phyloP scores from a whole-genome alignment of 257 asterid species.

The Capsicum baccatum region DNA sequence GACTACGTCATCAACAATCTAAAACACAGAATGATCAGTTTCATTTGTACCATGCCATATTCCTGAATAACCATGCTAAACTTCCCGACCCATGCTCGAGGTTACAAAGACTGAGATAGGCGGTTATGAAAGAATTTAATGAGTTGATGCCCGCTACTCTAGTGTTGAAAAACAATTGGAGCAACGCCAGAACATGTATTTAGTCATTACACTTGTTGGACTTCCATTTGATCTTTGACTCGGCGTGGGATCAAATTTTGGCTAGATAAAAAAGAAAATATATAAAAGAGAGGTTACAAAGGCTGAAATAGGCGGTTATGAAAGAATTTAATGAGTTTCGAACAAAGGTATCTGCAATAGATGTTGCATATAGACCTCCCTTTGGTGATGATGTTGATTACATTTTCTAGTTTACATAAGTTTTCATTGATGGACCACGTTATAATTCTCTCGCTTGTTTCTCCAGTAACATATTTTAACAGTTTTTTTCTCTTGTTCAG shows the following conservation, averaged over 20 bases:
- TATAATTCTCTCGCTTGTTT: not conserved
- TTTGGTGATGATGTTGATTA: conserved; percentile 18
- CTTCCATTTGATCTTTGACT: not conserved
- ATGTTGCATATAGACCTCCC: not conserved
- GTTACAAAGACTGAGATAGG: not conserved
- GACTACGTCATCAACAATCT: too few relatives aligned
- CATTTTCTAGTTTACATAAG: not conserved
- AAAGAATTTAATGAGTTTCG: not conserved
- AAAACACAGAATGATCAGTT: too few relatives aligned
- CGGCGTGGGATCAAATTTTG: not conserved
- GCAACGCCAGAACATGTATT: not conserved
- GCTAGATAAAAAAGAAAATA: not conserved
- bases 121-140: not conserved
- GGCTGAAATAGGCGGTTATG: not conserved
- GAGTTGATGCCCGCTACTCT: not conserved
- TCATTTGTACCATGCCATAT: too few relatives aligned
- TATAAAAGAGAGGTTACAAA: not conserved
- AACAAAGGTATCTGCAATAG: not conserved
- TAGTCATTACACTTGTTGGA: not conserved
- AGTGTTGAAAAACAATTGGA: conserved; percentile 13
- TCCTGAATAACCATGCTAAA: too few relatives aligned
- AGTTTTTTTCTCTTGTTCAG: conserved; percentile 45
- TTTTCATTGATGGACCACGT: not conserved
- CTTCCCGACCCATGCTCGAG: too few relatives aligned
- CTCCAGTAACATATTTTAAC: not conserved